Evolutionary conservation across 768 basidiomycete species (phyloP).

Genomic region (Cyclocybe aegerita): DNA sequence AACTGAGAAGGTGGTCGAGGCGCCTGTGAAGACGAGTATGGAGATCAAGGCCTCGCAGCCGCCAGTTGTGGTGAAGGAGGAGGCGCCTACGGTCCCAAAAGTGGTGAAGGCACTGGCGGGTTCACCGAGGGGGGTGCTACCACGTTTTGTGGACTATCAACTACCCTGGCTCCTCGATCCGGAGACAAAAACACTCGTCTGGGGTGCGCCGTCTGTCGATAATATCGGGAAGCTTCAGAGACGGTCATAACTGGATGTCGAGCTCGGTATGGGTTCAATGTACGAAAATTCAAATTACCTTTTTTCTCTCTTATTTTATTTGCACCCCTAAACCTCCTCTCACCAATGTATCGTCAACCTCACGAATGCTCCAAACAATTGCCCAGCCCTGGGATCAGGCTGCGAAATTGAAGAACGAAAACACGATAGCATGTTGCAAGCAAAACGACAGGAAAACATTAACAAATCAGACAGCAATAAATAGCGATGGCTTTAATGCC

Average conservation of each 20-base stretch:
- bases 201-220: conserved; percentile 74
- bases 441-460: conserved; percentile 1
- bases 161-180: conserved; percentile 61
- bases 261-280: neutral
- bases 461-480: neutral
- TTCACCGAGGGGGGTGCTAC: conserved; percentile 24
- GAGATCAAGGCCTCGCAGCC: neutral
- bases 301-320: neutral
- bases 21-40: conserved; percentile 17
- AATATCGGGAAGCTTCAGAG: conserved; percentile 46
- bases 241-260: conserved; percentile 15
- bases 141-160: conserved; percentile 35
- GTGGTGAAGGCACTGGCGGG: neutral
- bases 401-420: no score
- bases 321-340: neutral
- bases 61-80: conserved; percentile 1
- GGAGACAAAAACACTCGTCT: conserved; percentile 59
- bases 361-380: no score
- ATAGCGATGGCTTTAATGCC: conserved; percentile 8
- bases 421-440: conserved; percentile 6
- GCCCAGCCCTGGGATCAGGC: no score
- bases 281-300: neutral
- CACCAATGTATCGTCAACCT: neutral
- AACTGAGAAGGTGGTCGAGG: conserved; percentile 22
- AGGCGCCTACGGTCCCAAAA: neutral